Percentiles rank a stretch among this genome's conserved stretches.
Conservation (phyloP, 2,329 filamentous ascomycete genomes). For the Beauveria asiatica region DNA sequence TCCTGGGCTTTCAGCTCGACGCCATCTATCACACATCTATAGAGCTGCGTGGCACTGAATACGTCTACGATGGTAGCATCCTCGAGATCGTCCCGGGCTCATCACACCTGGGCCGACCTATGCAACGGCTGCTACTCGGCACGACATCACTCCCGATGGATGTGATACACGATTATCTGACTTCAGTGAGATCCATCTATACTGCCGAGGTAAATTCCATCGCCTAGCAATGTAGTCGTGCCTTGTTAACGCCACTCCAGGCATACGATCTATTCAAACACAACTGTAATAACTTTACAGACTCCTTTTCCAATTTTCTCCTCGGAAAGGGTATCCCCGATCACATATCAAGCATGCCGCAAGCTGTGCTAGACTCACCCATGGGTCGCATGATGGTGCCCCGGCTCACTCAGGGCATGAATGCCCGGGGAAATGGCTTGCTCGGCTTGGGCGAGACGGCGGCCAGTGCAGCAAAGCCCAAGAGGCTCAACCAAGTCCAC, state of each 20-base stretch:
- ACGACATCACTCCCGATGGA: slow-evolving; percentile 71
- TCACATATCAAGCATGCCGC: slow-evolving; percentile 76
- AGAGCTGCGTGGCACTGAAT: slow-evolving; percentile 76
- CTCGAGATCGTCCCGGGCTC: slow-evolving; percentile 71
- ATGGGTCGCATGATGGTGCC: slow-evolving; percentile 83
- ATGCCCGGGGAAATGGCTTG: slow-evolving; percentile 42
- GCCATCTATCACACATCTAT: slow-evolving; percentile 94
- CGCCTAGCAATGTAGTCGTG: neutral
- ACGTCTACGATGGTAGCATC: slow-evolving; percentile 82
- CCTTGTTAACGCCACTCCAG: slow-evolving; percentile 28
- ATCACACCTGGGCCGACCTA: slow-evolving; percentile 78
- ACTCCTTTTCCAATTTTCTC: slow-evolving; percentile 84
- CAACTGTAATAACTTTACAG: slow-evolving; percentile 97
- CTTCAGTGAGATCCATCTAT: slow-evolving; percentile 74
- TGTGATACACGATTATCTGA: slow-evolving; percentile 77
- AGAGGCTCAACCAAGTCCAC: slow-evolving; percentile 38
- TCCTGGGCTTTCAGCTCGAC: slow-evolving; percentile 60
- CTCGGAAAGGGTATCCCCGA: slow-evolving; percentile 81
- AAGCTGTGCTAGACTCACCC: slow-evolving; percentile 76
- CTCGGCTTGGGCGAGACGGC: slow-evolving; percentile 40
- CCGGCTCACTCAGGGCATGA: slow-evolving; percentile 48
- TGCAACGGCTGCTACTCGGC: slow-evolving; percentile 69
- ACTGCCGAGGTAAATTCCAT: slow-evolving; percentile 54
- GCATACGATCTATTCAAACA: slow-evolving; percentile 84
- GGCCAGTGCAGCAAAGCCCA: slow-evolving; percentile 13